phyloP scores from a whole-genome alignment of 192 early-diverging fungal species.

The Phycomyces blakesleeanus region DNA sequence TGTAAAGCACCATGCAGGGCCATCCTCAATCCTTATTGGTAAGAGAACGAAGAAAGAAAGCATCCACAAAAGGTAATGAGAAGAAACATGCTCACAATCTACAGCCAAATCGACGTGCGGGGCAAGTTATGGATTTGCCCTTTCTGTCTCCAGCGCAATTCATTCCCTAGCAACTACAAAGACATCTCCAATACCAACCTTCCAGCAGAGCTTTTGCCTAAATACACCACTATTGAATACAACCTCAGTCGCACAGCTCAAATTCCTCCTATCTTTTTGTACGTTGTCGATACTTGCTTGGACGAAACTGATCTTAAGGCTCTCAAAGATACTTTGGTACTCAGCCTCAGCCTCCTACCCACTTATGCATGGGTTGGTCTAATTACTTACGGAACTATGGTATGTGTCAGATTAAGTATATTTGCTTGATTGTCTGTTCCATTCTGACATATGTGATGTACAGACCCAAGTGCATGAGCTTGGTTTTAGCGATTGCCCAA shows the following conservation, averaged over 20 bases:
- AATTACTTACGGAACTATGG: constrained; percentile 98
- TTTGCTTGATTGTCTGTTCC: background rate
- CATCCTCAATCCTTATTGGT: constrained; percentile 98
- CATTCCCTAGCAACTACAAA: constrained; percentile 95
- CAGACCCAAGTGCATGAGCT: constrained; percentile 95
- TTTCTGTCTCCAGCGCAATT: constrained; percentile 96
- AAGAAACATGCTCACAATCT: background rate
- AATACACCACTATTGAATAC: constrained; percentile 97
- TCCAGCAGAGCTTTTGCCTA: constrained; percentile 86
- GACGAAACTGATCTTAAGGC: constrained; percentile 95
- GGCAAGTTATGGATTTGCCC: constrained; percentile 98
- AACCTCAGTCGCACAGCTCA: constrained; percentile 80
- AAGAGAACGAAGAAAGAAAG: constrained; percentile 10
- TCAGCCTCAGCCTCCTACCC: constrained; percentile 89
- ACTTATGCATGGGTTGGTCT: constrained; percentile 89
- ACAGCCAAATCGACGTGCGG: constrained; percentile 92
- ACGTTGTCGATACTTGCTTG: constrained; percentile 95
- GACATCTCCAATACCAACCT: constrained; percentile 91
- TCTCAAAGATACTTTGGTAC: constrained; percentile 88
- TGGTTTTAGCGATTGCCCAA: constrained; percentile 92
- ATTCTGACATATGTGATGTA: background rate
- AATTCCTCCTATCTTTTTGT: constrained; percentile 93
- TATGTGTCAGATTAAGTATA: constrained; percentile 33
- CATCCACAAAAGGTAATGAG: background rate
- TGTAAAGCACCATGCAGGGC: constrained; percentile 94